phyloP scores from a whole-genome alignment of 805 yeast genomes.

The Teunomyces stri region DNA sequence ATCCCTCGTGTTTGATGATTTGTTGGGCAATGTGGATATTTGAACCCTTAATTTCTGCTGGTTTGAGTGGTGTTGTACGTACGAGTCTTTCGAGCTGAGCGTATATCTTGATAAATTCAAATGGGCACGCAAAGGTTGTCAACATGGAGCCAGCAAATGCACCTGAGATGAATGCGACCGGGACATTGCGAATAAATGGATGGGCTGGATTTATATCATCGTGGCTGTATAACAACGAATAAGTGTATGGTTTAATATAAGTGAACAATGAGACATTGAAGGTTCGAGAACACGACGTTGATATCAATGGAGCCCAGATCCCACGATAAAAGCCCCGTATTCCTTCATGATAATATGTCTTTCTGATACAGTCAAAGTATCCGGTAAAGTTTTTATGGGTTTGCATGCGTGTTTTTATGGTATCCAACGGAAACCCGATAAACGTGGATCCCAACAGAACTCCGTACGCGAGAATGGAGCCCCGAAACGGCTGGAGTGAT shows the following conservation, averaged over 20 bases:
- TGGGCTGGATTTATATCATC: constrained; percentile 20
- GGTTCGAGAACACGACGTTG: constrained; percentile 64
- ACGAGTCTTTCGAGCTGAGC: constrained; percentile 67
- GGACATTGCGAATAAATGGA: constrained; percentile 42
- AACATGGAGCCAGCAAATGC: constrained; percentile 63
- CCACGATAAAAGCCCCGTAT: constrained; percentile 72
- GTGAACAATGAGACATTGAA: constrained; percentile 65
- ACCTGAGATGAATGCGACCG: constrained; percentile 56
- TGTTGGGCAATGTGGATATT: constrained; percentile 46
- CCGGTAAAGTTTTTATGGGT: constrained; percentile 60
- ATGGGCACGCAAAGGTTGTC: constrained; percentile 72
- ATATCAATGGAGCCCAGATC: constrained; percentile 66
- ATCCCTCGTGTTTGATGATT: constrained; percentile 58
- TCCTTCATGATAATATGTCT: constrained; percentile 63
- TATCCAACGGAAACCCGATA: constrained; percentile 82
- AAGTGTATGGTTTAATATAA: constrained; percentile 42
- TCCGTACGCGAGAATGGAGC: constrained; percentile 60
- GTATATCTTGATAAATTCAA: constrained; percentile 78
- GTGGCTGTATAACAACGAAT: constrained; percentile 12
- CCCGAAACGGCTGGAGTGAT: constrained; percentile 48
- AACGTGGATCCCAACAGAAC: constrained; percentile 63
- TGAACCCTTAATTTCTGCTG: constrained; percentile 15
- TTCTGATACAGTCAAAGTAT: constrained; percentile 53
- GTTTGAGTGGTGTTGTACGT: constrained; percentile 14
- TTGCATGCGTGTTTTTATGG: constrained; percentile 85